Evolutionary conservation across 306 rosid species (phyloP), one percentile per base, ranked within the genome.

Genomic region (Parietaria judaica): DNA sequence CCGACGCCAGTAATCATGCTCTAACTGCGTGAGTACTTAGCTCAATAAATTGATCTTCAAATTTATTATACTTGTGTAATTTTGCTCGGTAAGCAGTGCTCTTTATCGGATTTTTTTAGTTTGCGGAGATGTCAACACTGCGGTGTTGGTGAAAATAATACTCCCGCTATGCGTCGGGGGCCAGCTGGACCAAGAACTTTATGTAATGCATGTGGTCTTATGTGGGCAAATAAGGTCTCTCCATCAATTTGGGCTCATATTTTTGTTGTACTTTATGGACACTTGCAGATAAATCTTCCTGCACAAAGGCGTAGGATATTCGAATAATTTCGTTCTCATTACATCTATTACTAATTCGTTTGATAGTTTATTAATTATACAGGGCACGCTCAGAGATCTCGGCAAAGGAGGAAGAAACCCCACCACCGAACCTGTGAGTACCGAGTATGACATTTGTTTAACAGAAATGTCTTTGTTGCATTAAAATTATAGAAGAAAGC

Each of bases 161-260:
- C 96, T 64, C 98, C 98, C 60, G 98, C 96, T 49, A 92, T 92
- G 98, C 96, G 96, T 53, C 95, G 96, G 36, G 98, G 98, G 39
- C 98, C 98, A 60, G 88, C 90, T 75, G 98, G 98, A 52, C 94
- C 96, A 35, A 86, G 98, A 79, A 92, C 98, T 56, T 74, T 88
- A 61, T 91, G 98, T 62, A 91, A 91, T 75, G 98, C 98, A 5
- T 92, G 98, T 6, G 98, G 96, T 74, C 89, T 92, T 71, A 92
- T 88, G 98, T 92, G 98, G 98, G 98, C 96, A 35, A 92, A 88
- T 75, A 88, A 92, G 95, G 98, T 91, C 8, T 36, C 23, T 36
- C 4, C 16, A 4, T 36, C 2, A 15, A 48, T 6, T 13, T 37
- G 39, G 63, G 49, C 12, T 9, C 38, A 44, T 15, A n/a, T 57